phyloP scores from a whole-genome alignment of 345 rosid species.

The Syzygium oleosum region DNA sequence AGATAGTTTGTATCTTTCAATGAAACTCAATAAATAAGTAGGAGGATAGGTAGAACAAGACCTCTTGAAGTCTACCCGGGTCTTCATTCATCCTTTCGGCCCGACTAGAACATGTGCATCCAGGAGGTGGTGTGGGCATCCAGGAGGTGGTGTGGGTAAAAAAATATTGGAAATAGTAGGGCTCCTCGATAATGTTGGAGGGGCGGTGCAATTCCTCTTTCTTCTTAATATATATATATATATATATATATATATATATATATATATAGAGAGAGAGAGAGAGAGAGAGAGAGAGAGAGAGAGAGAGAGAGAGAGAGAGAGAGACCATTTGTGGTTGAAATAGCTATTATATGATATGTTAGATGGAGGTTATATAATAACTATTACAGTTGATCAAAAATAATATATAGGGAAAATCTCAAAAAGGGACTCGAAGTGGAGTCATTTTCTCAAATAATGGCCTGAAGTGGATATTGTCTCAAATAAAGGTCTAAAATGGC shows the following conservation, averaged over 20 bases:
- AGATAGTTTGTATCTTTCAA: background rate
- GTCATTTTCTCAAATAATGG: too few relatives aligned
- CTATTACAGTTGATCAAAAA: background rate
- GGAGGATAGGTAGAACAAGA: background rate
- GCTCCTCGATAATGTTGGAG: background rate
- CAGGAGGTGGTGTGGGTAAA: background rate
- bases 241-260: too few relatives aligned
- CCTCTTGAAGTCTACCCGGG: background rate
- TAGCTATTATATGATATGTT: background rate
- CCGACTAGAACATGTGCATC: background rate
- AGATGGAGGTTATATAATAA: background rate
- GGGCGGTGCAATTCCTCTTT: background rate
- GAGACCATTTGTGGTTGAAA: background rate
- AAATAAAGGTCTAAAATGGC: too few relatives aligned
- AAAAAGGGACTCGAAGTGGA: too few relatives aligned
- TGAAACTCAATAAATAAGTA: background rate
- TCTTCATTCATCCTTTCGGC: background rate
- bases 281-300: background rate
- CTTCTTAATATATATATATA: background rate
- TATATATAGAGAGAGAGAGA: background rate
- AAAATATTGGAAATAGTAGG: background rate
- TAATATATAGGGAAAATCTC: too few relatives aligned
- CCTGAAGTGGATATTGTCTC: too few relatives aligned
- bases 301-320: background rate
- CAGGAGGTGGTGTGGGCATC: background rate